Evolutionary conservation across 352 stramenopile species (phyloP), one percentile per base, ranked within the genome.

Genomic region (Pythium utonaiense): DNA sequence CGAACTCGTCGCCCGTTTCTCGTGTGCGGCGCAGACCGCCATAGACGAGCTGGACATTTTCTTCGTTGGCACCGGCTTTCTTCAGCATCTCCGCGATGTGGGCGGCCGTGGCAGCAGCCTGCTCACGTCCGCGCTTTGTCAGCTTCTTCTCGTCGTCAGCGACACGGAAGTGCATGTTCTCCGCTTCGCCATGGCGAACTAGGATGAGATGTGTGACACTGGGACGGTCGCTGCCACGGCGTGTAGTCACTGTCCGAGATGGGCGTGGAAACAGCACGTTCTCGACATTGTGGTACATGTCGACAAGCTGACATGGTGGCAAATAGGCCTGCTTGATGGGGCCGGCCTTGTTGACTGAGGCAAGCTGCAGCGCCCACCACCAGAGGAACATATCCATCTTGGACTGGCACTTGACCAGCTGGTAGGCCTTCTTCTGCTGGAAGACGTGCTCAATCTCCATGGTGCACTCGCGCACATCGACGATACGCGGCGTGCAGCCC

Each of bases 121-220:
- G 79, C 36, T 86, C 71, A 40, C 78, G 70, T 21, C 84, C 82
- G 7, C 75, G 71, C 21, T 71, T 62, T 4, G 84, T 92, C 22
- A 94, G 66, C 41, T 67, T 74, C 58, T 94, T 94, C 45, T 94
- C 82, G 22, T 71, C 71, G 55, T 94, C 84, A 16, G 69, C 70
- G 2, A 91, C 80, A 21, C 78, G 68, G 42, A 94, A 94, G 48
- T 92, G 83, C n/a, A 92, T 91, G 62, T 94, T 94, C 54, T 92
- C 76, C 0, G 80, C 77, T 61, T 94, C 84, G 28, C 71, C 84
- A 30, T 94, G 84, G 10, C 84, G 82, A 47, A 94, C 69, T 27
- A 94, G 79, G 28, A 92, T 70, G 22, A 92, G 28, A 42, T 88
- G 83, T 10, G 77, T 82, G 16, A 89, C 68, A 16, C 77, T 72